A percentile compares a stretch with the other conserved stretches of the same genome.
These are phyloP conservation scores for Termitomyces sp. DNA, from an alignment of 1,284 basidiomycete species.

Conservation along the genomic window DNA sequence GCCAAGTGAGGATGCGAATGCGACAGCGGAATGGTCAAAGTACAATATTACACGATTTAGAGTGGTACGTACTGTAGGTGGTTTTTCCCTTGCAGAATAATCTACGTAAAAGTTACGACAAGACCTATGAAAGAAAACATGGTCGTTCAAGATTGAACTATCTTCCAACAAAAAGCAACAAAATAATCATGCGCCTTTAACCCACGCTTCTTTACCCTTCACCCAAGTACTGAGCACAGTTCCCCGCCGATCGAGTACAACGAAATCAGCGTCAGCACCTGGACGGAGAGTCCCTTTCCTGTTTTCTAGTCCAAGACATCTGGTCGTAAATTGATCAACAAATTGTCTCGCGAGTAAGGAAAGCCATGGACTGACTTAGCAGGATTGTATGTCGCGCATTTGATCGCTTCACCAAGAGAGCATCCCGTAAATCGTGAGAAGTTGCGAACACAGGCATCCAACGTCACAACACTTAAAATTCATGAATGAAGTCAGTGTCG, in stretches of 20 bases:
- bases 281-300: slow-evolving; percentile 75
- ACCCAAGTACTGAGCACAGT: slow-evolving; percentile 78
- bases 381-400: slow-evolving; percentile 80
- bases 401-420: slow-evolving; percentile 77
- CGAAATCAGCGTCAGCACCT: slow-evolving; percentile 81
- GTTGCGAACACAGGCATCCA: slow-evolving; percentile 82
- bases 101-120: not conserved
- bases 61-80: too few relatives aligned
- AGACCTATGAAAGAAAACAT: not conserved
- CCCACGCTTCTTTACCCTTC: slow-evolving; percentile 69
- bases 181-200: slow-evolving; percentile 15
- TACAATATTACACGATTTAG: not conserved
- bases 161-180: not conserved
- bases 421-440: slow-evolving; percentile 79
- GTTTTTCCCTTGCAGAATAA: not conserved
- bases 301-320: slow-evolving; percentile 73
- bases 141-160: not conserved
- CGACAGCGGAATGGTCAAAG: too few relatives aligned
- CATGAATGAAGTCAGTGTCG: slow-evolving; percentile 6
- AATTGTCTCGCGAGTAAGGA: not conserved
- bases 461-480: slow-evolving; percentile 60
- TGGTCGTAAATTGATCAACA: slow-evolving; percentile 20
- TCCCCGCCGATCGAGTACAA: slow-evolving; percentile 68
- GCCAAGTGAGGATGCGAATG: too few relatives aligned
- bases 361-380: slow-evolving; percentile 49